phyloP scores from a whole-genome alignment of 2,329 filamentous ascomycete genomes.

The Eutypa lata region DNA sequence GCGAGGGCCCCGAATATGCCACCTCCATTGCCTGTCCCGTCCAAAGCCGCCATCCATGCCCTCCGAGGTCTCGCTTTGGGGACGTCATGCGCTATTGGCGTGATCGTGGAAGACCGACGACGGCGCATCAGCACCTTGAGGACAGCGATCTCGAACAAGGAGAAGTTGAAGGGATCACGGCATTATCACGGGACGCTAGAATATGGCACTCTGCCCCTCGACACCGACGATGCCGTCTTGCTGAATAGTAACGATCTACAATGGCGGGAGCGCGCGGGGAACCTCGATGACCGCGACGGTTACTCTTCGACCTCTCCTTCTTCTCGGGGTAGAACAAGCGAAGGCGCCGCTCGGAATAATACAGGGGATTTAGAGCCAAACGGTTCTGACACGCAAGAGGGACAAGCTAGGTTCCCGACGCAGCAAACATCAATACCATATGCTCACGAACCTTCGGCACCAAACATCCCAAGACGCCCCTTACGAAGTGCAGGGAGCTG shows the following conservation, averaged over 20 bases:
- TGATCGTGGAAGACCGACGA: constrained; percentile 55
- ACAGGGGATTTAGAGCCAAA: neutral
- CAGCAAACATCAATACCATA: neutral
- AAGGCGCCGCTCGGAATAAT: neutral
- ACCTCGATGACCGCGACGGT: constrained; percentile 12
- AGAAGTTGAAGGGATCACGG: constrained; percentile 43
- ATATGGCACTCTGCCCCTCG: constrained; percentile 4
- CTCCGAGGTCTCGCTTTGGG: constrained; percentile 54
- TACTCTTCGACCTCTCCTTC: neutral
- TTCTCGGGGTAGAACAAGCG: neutral
- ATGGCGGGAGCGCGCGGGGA: too few relatives aligned
- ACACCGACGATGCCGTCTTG: constrained; percentile 12
- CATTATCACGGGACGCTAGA: constrained; percentile 23
- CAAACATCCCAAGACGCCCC: neutral
- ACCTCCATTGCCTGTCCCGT: constrained; percentile 47
- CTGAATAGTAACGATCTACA: constrained; percentile 3
- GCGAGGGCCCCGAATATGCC: constrained; percentile 34
- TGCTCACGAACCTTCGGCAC: neutral
- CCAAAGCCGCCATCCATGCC: constrained; percentile 52
- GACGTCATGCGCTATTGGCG: constrained; percentile 54
- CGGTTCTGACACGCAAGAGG: neutral
- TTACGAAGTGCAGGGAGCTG: neutral
- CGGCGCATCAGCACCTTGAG: constrained; percentile 50
- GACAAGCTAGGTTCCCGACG: neutral
- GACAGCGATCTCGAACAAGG: constrained; percentile 50